phyloP scores from a whole-genome alignment of 805 yeast genomes.

The Kodamaea leandrae region DNA sequence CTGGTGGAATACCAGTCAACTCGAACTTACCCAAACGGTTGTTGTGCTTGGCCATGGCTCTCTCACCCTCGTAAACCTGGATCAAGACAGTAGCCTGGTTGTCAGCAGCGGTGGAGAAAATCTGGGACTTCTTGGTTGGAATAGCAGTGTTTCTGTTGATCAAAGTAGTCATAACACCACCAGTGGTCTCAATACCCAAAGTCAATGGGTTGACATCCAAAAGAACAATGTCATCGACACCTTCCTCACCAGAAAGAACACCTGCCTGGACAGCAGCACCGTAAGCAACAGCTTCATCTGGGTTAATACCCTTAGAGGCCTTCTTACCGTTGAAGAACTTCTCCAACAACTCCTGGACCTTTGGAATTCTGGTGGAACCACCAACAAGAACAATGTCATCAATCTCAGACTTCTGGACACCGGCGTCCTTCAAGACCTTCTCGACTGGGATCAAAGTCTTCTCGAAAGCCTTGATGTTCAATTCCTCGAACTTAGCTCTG shows the following conservation, averaged over 20 bases:
- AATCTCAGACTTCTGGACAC: conserved; percentile 43
- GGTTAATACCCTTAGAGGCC: conserved; percentile 48
- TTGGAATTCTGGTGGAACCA: conserved; percentile 51
- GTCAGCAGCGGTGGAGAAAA: conserved; percentile 98
- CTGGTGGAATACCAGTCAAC: conserved; percentile 96
- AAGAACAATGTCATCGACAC: conserved; percentile 91
- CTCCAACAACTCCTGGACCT: conserved; percentile 48
- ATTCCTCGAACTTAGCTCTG: conserved; percentile 49
- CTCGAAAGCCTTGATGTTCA: conserved; percentile 44
- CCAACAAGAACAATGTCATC: conserved; percentile 49
- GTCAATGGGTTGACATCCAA: conserved; percentile 98
- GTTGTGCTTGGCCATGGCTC: conserved; percentile 97
- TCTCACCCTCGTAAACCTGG: conserved; percentile 99
- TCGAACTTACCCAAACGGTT: conserved; percentile 97
- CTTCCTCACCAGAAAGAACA: conserved; percentile 93
- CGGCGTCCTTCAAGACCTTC: conserved; percentile 46
- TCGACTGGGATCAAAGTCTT: conserved; percentile 48
- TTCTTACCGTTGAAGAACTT: conserved; percentile 46
- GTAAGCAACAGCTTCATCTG: conserved; percentile 51
- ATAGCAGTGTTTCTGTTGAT: conserved; percentile 99
- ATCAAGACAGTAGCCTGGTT: conserved; percentile 98
- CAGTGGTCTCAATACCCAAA: conserved; percentile 99
- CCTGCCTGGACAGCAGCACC: conserved; percentile 99
- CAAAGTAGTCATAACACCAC: conserved; percentile 98
- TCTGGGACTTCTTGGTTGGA: conserved; percentile 98